A percentile compares a stretch with the other conserved stretches of the same genome.
phyloP scores from a whole-genome alignment of 108 stramenopile genomes.

The Mediolabrus comicus region DNA sequence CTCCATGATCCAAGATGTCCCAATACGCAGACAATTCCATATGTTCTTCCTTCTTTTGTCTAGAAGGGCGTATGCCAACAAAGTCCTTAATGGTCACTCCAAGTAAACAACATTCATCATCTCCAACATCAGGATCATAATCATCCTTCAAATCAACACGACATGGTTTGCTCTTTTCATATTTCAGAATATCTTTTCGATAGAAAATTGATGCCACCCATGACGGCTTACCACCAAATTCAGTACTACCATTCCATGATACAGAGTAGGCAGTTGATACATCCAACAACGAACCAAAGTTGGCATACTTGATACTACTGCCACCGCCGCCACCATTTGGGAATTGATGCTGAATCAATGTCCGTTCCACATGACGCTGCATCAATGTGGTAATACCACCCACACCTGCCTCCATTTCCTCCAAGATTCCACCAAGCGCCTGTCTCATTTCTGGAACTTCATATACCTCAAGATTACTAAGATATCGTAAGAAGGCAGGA shows the following conservation, averaged over 20 bases:
- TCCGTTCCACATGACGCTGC: background rate
- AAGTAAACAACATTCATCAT: background rate
- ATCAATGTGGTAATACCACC: background rate
- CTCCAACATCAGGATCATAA: background rate
- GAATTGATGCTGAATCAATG: background rate
- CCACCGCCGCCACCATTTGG: background rate
- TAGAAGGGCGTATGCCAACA: background rate
- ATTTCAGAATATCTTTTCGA: background rate
- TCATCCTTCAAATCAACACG: background rate
- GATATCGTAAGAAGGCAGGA: background rate
- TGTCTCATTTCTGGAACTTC: background rate
- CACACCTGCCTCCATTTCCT: background rate
- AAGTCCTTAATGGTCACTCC: background rate
- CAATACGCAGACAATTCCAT: background rate
- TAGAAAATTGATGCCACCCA: background rate
- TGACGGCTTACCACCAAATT: background rate
- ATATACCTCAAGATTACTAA: background rate
- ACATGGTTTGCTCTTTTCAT: background rate
- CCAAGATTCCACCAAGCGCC: background rate
- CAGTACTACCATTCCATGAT: background rate
- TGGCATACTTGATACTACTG: background rate
- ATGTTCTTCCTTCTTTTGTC: background rate
- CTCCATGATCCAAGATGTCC: background rate
- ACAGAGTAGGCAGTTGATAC: background rate
- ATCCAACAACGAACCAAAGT: background rate